phyloP scores from a whole-genome alignment of 2,329 filamentous ascomycete genomes.

The Alternaria incomplexa region DNA sequence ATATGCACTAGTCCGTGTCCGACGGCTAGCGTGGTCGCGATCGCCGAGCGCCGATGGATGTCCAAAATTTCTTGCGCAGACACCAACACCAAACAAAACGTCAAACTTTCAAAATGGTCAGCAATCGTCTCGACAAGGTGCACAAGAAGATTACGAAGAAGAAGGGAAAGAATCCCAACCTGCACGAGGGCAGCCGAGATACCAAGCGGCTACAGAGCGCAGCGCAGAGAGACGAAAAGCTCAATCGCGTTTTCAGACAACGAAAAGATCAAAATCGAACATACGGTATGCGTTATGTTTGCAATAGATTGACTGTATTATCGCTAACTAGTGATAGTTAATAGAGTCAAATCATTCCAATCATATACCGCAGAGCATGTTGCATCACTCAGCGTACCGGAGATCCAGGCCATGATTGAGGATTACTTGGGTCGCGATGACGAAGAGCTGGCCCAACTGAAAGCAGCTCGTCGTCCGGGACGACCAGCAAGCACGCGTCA shows the following conservation, averaged over 20 bases:
- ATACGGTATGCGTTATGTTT: conserved; percentile 61
- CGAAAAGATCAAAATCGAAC: conserved; percentile 77
- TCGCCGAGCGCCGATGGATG: conserved; percentile 21
- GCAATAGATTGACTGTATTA: neutral
- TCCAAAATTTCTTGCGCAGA: conserved; percentile 33
- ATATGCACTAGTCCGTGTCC: neutral
- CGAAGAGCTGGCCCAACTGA: conserved; percentile 70
- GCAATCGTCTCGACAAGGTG: conserved; percentile 76
- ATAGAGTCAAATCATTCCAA: conserved; percentile 75
- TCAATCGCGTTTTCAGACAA: conserved; percentile 73
- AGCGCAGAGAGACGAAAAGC: conserved; percentile 78
- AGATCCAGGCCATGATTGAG: conserved; percentile 60
- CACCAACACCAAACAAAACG: conserved; percentile 12
- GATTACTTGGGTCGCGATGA: conserved; percentile 67
- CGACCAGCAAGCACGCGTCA: conserved; percentile 79
- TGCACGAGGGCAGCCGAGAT: conserved; percentile 90
- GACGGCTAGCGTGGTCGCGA: conserved; percentile 17
- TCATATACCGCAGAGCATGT: conserved; percentile 63
- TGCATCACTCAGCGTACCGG: conserved; percentile 54
- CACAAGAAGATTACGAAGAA: conserved; percentile 92
- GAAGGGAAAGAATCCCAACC: conserved; percentile 72
- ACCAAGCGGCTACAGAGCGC: conserved; percentile 81
- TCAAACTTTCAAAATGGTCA: conserved; percentile 35
- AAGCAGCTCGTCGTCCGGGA: conserved; percentile 75
- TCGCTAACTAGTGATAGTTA: conserved; percentile 56